phyloP scores from a whole-genome alignment of 192 early-diverging fungal genomes.

The Mortierella hygrophila region DNA sequence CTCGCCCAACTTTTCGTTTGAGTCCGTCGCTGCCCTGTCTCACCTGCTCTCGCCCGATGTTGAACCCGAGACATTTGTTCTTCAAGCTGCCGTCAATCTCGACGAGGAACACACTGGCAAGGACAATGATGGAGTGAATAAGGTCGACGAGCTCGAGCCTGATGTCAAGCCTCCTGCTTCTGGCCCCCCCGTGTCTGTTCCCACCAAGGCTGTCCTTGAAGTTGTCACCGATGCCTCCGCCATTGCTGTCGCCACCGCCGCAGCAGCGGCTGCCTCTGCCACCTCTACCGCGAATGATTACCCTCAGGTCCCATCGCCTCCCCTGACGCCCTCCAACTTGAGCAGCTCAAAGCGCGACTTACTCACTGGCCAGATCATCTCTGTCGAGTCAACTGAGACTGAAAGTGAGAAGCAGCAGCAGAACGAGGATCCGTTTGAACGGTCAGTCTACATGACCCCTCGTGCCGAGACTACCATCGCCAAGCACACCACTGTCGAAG shows the following conservation, averaged over 20 bases:
- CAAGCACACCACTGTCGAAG: not conserved
- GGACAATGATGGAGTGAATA: not conserved
- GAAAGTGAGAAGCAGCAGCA: not conserved
- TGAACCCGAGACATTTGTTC: constrained; percentile 10
- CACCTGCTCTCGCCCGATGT: not conserved
- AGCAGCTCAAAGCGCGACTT: not conserved
- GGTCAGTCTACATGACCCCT: constrained; percentile 22
- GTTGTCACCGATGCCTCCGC: constrained; percentile 9
- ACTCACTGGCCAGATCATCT: not conserved
- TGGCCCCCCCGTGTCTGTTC: not conserved
- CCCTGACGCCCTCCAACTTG: constrained; percentile 28
- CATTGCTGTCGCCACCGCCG: not conserved
- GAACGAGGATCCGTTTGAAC: not conserved
- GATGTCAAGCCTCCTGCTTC: not conserved
- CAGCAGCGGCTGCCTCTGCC: not conserved
- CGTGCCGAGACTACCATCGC: not conserved
- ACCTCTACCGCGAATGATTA: not conserved
- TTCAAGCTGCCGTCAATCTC: constrained; percentile 23
- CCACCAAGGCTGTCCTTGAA: constrained; percentile 11
- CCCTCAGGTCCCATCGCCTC: constrained; percentile 44
- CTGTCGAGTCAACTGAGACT: not conserved
- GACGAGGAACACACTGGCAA: not conserved
- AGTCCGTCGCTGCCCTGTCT: not conserved
- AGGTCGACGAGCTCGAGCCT: not conserved
- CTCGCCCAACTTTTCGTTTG: not conserved